phyloP scores from a whole-genome alignment of 345 rosid genomes.

The Hibiscus mutabilis region DNA sequence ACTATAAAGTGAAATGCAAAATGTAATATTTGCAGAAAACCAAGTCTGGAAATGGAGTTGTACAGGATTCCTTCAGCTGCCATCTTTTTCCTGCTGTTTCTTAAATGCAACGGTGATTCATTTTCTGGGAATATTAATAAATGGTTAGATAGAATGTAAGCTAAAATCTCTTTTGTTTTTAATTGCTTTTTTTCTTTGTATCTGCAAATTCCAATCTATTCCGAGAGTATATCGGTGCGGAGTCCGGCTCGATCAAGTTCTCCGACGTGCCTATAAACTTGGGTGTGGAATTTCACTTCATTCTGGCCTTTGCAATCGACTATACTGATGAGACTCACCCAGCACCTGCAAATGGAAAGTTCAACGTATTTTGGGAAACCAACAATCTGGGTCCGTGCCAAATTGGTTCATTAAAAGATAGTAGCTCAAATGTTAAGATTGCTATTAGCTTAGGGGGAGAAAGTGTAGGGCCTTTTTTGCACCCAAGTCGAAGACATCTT shows the following conservation, averaged over 20 bases:
- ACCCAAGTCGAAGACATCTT: constrained; percentile 25
- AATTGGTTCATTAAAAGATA: not conserved
- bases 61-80: not conserved
- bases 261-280: constrained; percentile 23
- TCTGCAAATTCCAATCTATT: constrained; percentile 1
- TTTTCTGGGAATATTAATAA: not conserved
- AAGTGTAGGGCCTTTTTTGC: constrained; percentile 16
- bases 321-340: constrained; percentile 14
- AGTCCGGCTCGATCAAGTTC: constrained; percentile 18
- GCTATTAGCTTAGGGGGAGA: constrained; percentile 4
- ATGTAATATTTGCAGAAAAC: not conserved
- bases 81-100: not conserved
- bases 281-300: constrained; percentile 27
- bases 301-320: constrained; percentile 34
- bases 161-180: not conserved
- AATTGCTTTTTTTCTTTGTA: not conserved
- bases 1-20: not conserved
- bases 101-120: not conserved
- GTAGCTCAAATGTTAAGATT: constrained; percentile 1
- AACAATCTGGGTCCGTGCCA: not conserved
- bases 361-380: constrained; percentile 9
- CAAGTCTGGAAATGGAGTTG: not conserved
- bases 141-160: not conserved
- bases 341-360: constrained; percentile 28
- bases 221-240: constrained; percentile 17